A percentile compares a stretch with the other conserved stretches of the same genome.
phyloP scores from a whole-genome alignment of 192 early-diverging fungal genomes.

The Coemansia sp. region DNA sequence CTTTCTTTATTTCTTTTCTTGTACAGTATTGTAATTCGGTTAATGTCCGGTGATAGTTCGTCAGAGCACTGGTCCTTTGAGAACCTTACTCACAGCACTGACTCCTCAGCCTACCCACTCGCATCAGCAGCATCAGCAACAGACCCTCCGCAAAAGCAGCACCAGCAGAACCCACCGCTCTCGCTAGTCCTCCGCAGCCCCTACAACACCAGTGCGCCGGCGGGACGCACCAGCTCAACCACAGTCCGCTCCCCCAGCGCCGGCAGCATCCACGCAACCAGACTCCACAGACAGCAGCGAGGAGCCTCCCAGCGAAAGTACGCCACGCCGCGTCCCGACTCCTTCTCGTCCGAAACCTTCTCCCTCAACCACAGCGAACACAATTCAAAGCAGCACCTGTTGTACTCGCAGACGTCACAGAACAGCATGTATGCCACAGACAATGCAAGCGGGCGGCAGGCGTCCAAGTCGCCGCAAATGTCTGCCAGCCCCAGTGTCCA shows the following conservation, averaged over 20 bases:
- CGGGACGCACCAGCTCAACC: slow-evolving; percentile 4
- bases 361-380: slow-evolving; percentile 27
- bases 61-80: slow-evolving; percentile 59
- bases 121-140: slow-evolving; percentile 10
- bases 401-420: slow-evolving; percentile 19
- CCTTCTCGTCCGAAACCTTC: slow-evolving; percentile 28
- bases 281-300: slow-evolving; percentile 21
- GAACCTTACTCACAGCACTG: slow-evolving; percentile 50
- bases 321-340: slow-evolving; percentile 19
- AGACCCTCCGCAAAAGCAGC: not conserved
- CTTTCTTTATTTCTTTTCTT: slow-evolving; percentile 16
- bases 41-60: slow-evolving; percentile 61
- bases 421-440: slow-evolving; percentile 19
- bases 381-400: slow-evolving; percentile 24
- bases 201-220: not conserved
- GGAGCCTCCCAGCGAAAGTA: not conserved
- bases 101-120: slow-evolving; percentile 36
- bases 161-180: slow-evolving; percentile 34
- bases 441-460: slow-evolving; percentile 1
- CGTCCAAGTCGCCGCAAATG: slow-evolving; percentile 1
- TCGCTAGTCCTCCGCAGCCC: slow-evolving; percentile 35
- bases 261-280: slow-evolving; percentile 23
- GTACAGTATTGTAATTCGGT: slow-evolving; percentile 11
- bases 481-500: not conserved
- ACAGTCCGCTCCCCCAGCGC: slow-evolving; percentile 32